Evolutionary conservation across 1,139 yeast genomes (phyloP), one percentile per base, ranked within the genome.

Genomic region (Lodderomyces oxycetoniae): DNA sequence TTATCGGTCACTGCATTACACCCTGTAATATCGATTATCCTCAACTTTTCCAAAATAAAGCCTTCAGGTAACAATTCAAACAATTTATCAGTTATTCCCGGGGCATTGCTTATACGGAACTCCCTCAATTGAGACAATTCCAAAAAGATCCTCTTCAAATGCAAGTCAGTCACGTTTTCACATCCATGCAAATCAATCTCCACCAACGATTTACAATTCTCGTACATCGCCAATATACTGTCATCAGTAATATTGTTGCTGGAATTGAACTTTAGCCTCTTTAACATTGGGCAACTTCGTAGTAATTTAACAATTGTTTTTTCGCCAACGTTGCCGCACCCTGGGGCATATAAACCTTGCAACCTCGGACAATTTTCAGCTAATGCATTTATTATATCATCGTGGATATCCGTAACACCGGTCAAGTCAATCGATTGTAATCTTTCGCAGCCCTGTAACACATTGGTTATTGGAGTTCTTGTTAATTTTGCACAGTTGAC

Each of bases 271-370:
- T 87, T 87, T 38, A 91, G 77, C 48, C 98, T 70, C 52, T 88
- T 87, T 43, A 91, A 64, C 72, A 79, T 70, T 2, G 83, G 83
- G 42, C 96, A 87, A 28, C 71, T 64, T 27, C 59, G 50, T 9
- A 87, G 73, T 40, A 89, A 66, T 28, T 62, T 59, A 26, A 73
- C 50, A n/a, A 91, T 70, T 1, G 93, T 83, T 4, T 52, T 61
- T 47, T 85, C 86, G 3, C 83, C 67, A 3, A 91, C 79, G 17
- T 65, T 61, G 19, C 75, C 76, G 43, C 96, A 88, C 3, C 86
- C 86, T 1, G 95, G 89, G 0, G 94, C 94, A 52, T 89, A 89
- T 31, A 89, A 65, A 1, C 96, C 96, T 59, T 91, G 97, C 32
- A 91, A 66, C 34, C 91, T 64, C 25, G 74, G 73, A 55, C 96